These are phyloP conservation scores for Myrica gale DNA, from an alignment of 306 rosid genomes.

Conservation along the genomic window DNA sequence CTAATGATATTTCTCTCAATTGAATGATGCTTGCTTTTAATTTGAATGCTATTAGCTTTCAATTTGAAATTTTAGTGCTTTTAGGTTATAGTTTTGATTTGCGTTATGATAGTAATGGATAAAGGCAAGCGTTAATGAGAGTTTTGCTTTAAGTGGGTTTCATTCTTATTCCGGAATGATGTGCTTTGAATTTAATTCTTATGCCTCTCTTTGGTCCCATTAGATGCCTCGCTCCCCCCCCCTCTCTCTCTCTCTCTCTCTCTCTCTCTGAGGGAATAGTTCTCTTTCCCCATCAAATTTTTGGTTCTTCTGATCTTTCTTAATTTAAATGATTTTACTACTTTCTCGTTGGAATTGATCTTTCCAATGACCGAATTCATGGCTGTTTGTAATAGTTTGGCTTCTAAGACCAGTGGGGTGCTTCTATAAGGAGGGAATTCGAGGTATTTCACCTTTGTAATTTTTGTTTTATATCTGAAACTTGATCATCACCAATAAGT, in stretches of 20 bases:
- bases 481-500: background rate
- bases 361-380: background rate
- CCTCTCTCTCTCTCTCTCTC: constrained; percentile 3
- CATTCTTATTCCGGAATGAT: constrained; percentile 29
- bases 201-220: constrained; percentile 31
- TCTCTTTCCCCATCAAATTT: background rate
- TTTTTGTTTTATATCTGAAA: background rate
- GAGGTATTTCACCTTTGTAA: background rate
- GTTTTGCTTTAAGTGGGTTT: constrained; percentile 23
- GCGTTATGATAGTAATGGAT: constrained; percentile 29
- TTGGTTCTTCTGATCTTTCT: background rate
- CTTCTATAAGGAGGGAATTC: constrained; percentile 2
- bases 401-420: background rate
- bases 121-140: constrained; percentile 32
- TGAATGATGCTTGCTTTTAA: background rate
- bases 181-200: constrained; percentile 31
- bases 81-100: constrained; percentile 12
- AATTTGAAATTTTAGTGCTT: background rate
- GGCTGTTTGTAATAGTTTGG: background rate
- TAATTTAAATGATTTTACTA: background rate
- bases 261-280: background rate
- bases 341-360: background rate
- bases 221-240: constrained; percentile 27
- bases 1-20: background rate
- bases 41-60: background rate